Base-by-base conservation (phyloP, 345 rosid genomes). In the Lenwebbia sp. region DNA sequence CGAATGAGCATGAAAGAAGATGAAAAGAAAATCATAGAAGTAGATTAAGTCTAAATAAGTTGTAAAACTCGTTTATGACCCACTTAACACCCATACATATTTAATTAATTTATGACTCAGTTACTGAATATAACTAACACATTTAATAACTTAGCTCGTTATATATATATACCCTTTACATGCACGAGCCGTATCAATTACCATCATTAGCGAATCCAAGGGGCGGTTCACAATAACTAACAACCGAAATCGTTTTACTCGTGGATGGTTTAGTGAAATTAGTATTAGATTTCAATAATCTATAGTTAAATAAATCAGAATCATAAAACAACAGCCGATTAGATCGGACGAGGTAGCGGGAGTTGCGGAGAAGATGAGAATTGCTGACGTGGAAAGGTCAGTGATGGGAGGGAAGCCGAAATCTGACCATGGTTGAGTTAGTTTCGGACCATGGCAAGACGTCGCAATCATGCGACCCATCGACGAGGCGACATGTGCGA, bases 111-210 rank as follows among this genome's bases (percentile, higher is more conserved):
- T 37, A 37, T 37, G 4, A 44, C 47, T 44, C 47, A 6, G 6
- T 44, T 44, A 44, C 9, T 44, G 5, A 44, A 44, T 44, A 44
- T 44, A 6, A 7, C 9, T 7, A 44, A 44, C 1, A 44, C 7
- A 44, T 44, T 5, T 5, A 44, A 44, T 44, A 7, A 44, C 9
- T 44, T 7, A 44, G 47, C 47, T 44, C 47, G 5, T 44, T 7
- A 44, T 7, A 44, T 44, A 44, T 7, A 44, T 5, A 7, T 44
- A 44, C 5, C 47, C 47, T 44, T 44, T 44, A 5, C 47, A 30
- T 15, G 23, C 2, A 15, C 3, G 3, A 8, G 1, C 2, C 3
- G 5, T 17, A 33, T 17, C 12, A 7, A 8, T 30, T 15, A 30
- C 0, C 13, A 8, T 8, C 13, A 65, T 3, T 15, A 17, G 1